Percentiles rank a stretch among this genome's conserved stretches.
phyloP scores from a whole-genome alignment of 805 yeast species.

The Metschnikowia colocasiae region DNA sequence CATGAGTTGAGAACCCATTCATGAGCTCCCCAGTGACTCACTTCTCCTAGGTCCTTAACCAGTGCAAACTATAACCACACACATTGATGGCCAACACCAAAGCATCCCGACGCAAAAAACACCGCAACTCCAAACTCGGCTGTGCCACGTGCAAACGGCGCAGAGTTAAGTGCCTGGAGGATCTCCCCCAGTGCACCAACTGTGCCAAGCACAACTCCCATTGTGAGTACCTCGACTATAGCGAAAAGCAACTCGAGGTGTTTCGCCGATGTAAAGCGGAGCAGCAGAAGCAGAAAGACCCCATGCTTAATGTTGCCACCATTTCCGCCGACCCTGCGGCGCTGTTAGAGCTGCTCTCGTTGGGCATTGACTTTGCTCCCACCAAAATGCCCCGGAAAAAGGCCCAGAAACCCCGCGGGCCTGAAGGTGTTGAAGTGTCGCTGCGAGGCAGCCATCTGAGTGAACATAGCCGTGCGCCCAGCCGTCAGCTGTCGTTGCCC shows the following conservation, averaged over 20 bases:
- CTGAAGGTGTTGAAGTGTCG: neutral
- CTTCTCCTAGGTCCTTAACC: neutral
- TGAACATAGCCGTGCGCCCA: neutral
- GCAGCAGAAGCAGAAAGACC: neutral
- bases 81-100: neutral
- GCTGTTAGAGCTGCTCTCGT: slow-evolving; percentile 4
- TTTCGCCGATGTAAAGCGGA: slow-evolving; percentile 20
- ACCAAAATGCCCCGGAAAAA: neutral
- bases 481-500: neutral
- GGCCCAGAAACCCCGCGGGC: neutral
- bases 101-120: slow-evolving; percentile 20
- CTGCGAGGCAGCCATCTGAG: neutral
- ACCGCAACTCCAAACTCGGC: slow-evolving; percentile 22
- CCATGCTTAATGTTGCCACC: neutral
- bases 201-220: slow-evolving; percentile 38
- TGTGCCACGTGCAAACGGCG: slow-evolving; percentile 20
- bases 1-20: neutral
- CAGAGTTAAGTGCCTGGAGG: slow-evolving; percentile 27
- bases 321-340: neutral
- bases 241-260: slow-evolving; percentile 30
- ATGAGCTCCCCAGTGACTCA: neutral
- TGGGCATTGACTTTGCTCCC: neutral
- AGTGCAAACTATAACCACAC: neutral
- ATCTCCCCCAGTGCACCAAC: slow-evolving; percentile 37
- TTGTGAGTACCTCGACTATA: slow-evolving; percentile 38